A percentile compares a stretch with the other conserved stretches of the same genome.
phyloP scores from a whole-genome alignment of 2,329 filamentous ascomycete species.

The Scedosporium aurantiacum region DNA sequence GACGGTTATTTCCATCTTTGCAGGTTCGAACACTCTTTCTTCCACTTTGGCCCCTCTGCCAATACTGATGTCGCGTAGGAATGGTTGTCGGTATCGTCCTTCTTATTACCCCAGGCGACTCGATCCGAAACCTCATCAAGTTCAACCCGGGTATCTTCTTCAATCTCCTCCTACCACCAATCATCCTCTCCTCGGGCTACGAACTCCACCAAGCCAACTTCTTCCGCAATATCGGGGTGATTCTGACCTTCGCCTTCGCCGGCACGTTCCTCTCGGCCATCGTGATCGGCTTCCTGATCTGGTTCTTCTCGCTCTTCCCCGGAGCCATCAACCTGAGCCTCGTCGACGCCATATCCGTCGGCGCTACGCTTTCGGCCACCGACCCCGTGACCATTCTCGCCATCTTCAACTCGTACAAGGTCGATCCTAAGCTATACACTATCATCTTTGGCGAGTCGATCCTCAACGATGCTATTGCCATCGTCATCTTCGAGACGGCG shows the following conservation, averaged over 20 bases:
- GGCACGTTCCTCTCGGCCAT: constrained; percentile 95
- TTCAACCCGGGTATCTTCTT: constrained; percentile 99
- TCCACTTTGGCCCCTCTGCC: not conserved
- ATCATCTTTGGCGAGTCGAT: constrained; percentile 99
- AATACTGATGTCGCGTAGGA: constrained; percentile 37
- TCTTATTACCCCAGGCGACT: constrained; percentile 67
- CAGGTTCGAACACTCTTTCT: constrained; percentile 42
- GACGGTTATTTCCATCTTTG: constrained; percentile 96
- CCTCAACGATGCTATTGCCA: constrained; percentile 94
- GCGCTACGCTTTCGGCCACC: constrained; percentile 90
- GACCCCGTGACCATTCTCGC: constrained; percentile 96
- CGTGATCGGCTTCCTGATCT: constrained; percentile 84
- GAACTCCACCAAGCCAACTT: constrained; percentile 98
- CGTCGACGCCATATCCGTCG: constrained; percentile 92
- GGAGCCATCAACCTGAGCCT: constrained; percentile 78
- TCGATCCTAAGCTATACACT: constrained; percentile 96
- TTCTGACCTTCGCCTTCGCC: constrained; percentile 93
- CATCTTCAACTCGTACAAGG: constrained; percentile 99
- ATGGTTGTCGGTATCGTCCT: constrained; percentile 92
- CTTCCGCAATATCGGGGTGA: constrained; percentile 95
- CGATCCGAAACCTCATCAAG: constrained; percentile 80
- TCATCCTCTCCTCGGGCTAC: constrained; percentile 94
- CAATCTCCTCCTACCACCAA: constrained; percentile 94
- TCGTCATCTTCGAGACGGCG: constrained; percentile 96
- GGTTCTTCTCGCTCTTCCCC: constrained; percentile 77